phyloP scores from a whole-genome alignment of 495 filamentous ascomycete genomes.

The Talaromyces ruber region DNA sequence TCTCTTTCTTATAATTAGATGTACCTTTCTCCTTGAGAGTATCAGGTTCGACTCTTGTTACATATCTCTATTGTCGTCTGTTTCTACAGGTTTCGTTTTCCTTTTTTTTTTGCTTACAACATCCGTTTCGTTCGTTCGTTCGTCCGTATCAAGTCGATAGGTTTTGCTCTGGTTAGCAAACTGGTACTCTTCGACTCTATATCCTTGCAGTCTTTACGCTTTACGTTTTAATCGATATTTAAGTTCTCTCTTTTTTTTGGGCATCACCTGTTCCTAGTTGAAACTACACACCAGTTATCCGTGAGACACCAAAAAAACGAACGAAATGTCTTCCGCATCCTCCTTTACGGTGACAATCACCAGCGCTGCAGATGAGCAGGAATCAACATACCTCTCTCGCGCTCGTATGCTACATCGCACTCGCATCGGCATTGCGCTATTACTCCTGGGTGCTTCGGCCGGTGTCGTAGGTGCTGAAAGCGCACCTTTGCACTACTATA shows the following conservation, averaged over 20 bases:
- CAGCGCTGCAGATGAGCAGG: slow-evolving; percentile 26
- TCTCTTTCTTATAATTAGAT: background rate
- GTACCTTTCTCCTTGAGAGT: background rate
- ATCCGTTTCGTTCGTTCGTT: slow-evolving; percentile 4
- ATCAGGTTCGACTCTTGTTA: background rate
- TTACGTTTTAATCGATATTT: background rate
- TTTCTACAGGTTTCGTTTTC: background rate
- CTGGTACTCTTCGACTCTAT: background rate
- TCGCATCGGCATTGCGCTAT: slow-evolving; percentile 26
- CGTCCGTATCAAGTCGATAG: background rate
- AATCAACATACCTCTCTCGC: slow-evolving; percentile 29
- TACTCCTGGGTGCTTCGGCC: slow-evolving; percentile 25
- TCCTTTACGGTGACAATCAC: slow-evolving; percentile 20
- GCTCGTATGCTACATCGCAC: slow-evolving; percentile 26
- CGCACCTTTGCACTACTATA: slow-evolving; percentile 31
- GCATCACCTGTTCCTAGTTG: background rate
- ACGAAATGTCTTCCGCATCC: background rate
- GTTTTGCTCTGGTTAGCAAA: slow-evolving; percentile 4
- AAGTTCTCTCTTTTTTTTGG: background rate
- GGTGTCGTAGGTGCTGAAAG: slow-evolving; percentile 34
- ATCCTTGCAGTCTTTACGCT: background rate
- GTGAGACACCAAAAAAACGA: background rate
- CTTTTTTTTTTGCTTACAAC: background rate
- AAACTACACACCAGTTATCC: no score
- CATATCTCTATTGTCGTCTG: background rate